Base-by-base conservation (phyloP, 31 red algal genomes). In the Asparagopsis taxiformis region DNA sequence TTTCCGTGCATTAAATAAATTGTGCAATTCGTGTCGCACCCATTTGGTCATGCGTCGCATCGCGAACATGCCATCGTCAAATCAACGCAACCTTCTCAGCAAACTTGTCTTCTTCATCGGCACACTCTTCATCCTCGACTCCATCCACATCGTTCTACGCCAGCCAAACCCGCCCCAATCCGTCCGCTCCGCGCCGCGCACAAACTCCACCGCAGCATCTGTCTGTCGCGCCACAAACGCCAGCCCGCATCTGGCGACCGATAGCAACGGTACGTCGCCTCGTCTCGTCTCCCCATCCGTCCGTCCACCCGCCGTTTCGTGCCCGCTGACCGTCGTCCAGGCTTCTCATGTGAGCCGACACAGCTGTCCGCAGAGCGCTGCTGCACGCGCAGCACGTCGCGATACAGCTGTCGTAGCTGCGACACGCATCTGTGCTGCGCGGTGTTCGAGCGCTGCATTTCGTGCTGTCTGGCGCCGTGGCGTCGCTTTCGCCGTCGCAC, bases 381-480 rank as follows among this genome's bases (percentile, higher is more conserved):
- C 63, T 25, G 28, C 63, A 6, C 3, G 7, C 16, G 37, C 7
- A 25, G 5, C 16, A 35, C 33, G 5, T 23, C 5, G 35, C 82
- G 64, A 5, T 94, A 77, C 38, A 26, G 28, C 22, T 94, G 91
- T 41, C n/a, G 35, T 9, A 67, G 74, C 1, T 94, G 91, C 52
- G 44, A 60, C 23, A 17, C 8, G 37, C 28, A 37, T 1, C 41
- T 22, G 19, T 94, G 91, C 59, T 94, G 91, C 52, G 15, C 3
- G 3, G 7, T 26, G 11, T 88, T 80, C 34, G 91, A 85, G 37
- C 70, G 61, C n/a, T 94, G 91, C 64, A 80, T 94, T 0, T 87
- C 91, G 26, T 94, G 91, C 37, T 94, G 91, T 62, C 68, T 94
- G 82, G 38, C 65, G 31, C 82, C 76, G 15, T 28, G 10, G 0